Evolutionary conservation across 148 eudicot species (phyloP), one percentile per base, ranked within the genome.

Genomic region (Chenopodium album): DNA sequence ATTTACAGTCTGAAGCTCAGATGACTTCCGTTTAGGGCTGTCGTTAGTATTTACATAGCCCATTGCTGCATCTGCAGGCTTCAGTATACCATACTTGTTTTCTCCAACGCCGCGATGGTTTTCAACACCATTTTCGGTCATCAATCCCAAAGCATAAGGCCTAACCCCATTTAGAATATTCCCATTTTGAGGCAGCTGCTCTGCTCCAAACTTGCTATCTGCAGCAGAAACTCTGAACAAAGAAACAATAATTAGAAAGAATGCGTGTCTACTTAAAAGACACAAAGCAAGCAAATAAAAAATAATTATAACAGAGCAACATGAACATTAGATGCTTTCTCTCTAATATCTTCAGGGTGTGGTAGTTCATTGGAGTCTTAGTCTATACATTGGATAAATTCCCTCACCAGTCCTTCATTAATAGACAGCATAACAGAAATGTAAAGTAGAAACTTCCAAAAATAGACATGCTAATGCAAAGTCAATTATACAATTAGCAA

Each of bases 1-100:
- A 94, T 92, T 83, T 91, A 91, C 92, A 91, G 65, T 54, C 80
- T 89, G 89, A 84, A 82, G 86, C 89, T 32, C 87, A 62, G 86
- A 70, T 19, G 73, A 75, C 70, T 77, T 85, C 29, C 74, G 77
- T 79, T 60, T 86, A 78, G 88, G 92, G 90, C 87, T 29, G 82
- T 73, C 84, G 72, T 79, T 80, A 85, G 74, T 88, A 91, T 91
- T 80, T 90, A 92, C 92, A 92, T 73, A 75, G 84, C 89, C 90
- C 85, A 79, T 77, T 66, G 71, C 78, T 26, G 80, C 82, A 83
- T 82, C 88, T 71, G 73, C 65, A 26, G 71, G 85, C 76, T 82
- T 83, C 80, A 50, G 73, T 76, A 79, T 82, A 84, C 87, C 87
- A 83, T 82, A 80, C 78, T 78, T 81, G 28, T 52, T 62, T 82